Evolutionary conservation across 805 yeast genomes (phyloP).

Genomic region (Barnettozyma vustinii): DNA sequence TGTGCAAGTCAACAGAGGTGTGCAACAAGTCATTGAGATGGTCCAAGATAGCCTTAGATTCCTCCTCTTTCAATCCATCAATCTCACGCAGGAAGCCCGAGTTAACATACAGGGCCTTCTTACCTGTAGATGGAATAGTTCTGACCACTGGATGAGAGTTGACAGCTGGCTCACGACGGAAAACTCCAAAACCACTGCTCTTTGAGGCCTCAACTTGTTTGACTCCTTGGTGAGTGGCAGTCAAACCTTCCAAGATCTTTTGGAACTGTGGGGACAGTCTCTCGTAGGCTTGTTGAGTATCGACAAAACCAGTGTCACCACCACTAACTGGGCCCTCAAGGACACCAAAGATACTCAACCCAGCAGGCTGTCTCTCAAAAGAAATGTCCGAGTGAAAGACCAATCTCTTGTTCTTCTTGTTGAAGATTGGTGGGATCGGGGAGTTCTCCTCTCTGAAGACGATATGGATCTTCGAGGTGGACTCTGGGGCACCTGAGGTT

Average conservation of each 20-base stretch:
- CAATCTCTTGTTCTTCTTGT: not conserved
- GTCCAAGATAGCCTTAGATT: conserved; percentile 48
- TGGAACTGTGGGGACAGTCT: conserved; percentile 56
- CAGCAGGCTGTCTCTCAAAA: conserved; percentile 63
- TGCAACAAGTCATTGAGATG: conserved; percentile 48
- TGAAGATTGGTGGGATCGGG: not conserved
- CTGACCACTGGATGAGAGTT: conserved; percentile 60
- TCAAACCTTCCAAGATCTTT: conserved; percentile 46
- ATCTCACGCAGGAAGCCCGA: conserved; percentile 52
- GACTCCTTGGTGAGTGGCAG: conserved; percentile 57
- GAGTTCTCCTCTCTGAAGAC: conserved; percentile 37
- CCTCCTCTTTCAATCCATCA: conserved; percentile 61
- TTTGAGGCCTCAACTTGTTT: conserved; percentile 51
- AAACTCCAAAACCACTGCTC: conserved; percentile 43
- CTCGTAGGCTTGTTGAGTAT: conserved; percentile 55
- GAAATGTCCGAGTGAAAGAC: conserved; percentile 62
- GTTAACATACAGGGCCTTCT: conserved; percentile 48
- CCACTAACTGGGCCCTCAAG: conserved; percentile 46
- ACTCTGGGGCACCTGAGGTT: conserved; percentile 61
- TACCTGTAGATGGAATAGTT: conserved; percentile 57
- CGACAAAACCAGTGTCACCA: conserved; percentile 65
- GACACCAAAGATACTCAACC: conserved; percentile 52
- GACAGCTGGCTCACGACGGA: conserved; percentile 50
- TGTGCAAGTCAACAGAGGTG: conserved; percentile 45
- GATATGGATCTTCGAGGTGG: conserved; percentile 49